Base-by-base conservation (phyloP, 1,139 yeast species). In the Yamadazyma dendronema region DNA sequence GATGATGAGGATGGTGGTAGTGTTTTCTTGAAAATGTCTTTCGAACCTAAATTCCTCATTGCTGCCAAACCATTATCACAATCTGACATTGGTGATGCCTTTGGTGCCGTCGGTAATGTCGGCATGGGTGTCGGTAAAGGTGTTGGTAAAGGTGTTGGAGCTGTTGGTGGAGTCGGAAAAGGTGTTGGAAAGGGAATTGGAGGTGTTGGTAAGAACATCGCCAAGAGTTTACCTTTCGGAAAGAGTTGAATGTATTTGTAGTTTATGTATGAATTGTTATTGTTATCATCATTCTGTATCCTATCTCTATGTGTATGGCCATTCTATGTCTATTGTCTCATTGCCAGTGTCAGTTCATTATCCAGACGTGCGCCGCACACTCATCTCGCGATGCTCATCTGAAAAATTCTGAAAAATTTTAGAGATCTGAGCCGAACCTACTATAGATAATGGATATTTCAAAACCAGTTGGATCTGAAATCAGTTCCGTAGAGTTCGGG, bases 391-490 rank as follows among this genome's bases (percentile, higher is more conserved):
- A 35, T 37, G 47, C 44, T 42, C 46, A 38, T 40, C 43, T 37
- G 14, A 34, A 38, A 43, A 44, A 44, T 38, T 36, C 41, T 43
- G 40, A 30, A 27, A 24, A 23, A 13, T 26, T 26, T 26, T 17
- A 26, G 16, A 26, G 17, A 26, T 24, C 35, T 16, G 11, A 22
- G 24, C 22, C 30, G 10, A 12, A 12, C 9, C 12, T 3, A 17
- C 19, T 26, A 9, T 26, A 33, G 29, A 53, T 33, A 46, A 90
- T 90, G 98, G 97, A 90, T 75, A 85, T 90, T 62, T 81, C 97
- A 35, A 86, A 85, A 59, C 97, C 98, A 36, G 90, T 88, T 37
- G 98, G 97, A 49, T 84, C 97, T 40, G 95, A 88, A 67, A 86
- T 94, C 62, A 73, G 80, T 33, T 83, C 95, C 52, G 96, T 94